A percentile compares a stretch with the other conserved stretches of the same genome.
Conservation (phyloP, 495 filamentous ascomycete genomes). For the Neurospora sublineolata region DNA sequence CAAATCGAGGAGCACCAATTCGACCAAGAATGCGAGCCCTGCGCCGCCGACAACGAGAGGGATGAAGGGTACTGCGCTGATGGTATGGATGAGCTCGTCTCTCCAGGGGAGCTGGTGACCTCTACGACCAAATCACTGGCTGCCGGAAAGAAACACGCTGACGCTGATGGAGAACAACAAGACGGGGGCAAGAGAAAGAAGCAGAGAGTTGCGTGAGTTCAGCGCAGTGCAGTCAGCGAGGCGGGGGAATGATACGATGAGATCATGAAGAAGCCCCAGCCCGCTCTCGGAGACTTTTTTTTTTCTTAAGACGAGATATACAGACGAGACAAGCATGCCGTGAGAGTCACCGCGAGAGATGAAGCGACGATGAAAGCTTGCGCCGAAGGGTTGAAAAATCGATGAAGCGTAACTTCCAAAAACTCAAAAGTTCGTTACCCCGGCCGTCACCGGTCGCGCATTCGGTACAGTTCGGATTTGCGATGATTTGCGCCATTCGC, state of each 20-base stretch:
- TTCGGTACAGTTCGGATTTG: background rate
- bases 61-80: constrained; percentile 21
- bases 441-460: background rate
- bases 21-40: constrained; percentile 28
- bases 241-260: background rate
- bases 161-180: background rate
- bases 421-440: background rate
- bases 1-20: constrained; percentile 19
- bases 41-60: constrained; percentile 14
- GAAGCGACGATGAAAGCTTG: background rate
- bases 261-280: background rate
- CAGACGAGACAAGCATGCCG: background rate
- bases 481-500: background rate
- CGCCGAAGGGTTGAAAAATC: background rate
- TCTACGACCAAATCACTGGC: background rate
- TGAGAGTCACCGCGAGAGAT: background rate
- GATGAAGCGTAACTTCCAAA: background rate
- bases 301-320: background rate
- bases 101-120: background rate
- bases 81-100: constrained; percentile 13
- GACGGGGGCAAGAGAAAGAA: background rate
- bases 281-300: background rate
- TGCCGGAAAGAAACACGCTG: background rate
- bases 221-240: background rate
- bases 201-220: background rate